A percentile compares a stretch with the other conserved stretches of the same genome.
These are phyloP conservation scores for Globisporangium irregulare DNA, from an alignment of 352 stramenopile species.

Conservation along the genomic window DNA sequence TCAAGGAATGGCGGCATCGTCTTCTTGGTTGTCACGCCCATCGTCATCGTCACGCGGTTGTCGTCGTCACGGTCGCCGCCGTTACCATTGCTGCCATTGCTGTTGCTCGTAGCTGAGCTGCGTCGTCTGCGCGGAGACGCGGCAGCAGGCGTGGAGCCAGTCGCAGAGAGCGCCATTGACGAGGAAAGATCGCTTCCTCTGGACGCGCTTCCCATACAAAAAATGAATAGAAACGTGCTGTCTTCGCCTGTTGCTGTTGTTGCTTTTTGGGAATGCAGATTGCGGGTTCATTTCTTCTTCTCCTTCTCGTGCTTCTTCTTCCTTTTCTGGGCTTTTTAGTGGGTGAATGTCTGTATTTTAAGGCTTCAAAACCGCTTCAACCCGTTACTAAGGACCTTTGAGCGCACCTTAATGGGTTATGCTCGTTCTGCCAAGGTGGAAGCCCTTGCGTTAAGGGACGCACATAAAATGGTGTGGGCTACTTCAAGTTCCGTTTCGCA, in stretches of 20 bases:
- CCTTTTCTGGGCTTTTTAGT: not conserved
- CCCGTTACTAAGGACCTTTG: not conserved
- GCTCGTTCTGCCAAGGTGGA: not conserved
- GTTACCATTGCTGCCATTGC: not conserved
- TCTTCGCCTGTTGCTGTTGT: not conserved
- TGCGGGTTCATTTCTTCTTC: conserved; percentile 1
- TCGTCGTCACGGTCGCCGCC: conserved; percentile 15
- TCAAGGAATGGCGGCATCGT: conserved; percentile 32
- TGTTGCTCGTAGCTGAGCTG: conserved; percentile 4
- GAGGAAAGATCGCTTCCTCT: conserved; percentile 10
- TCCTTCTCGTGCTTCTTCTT: not conserved
- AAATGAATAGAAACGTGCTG: conserved; percentile 1
- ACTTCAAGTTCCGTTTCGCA: not conserved
- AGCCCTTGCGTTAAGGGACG: not conserved
- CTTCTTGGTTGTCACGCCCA: conserved; percentile 9
- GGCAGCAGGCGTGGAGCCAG: not conserved
- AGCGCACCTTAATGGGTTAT: not conserved
- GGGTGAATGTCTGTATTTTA: not conserved
- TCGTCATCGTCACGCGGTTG: conserved; percentile 1
- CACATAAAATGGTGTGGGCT: conserved; percentile 11
- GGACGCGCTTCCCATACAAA: conserved; percentile 5
- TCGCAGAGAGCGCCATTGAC: conserved; percentile 1
- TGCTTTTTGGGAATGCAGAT: not conserved
- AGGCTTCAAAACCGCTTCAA: not conserved
- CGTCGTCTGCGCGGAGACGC: conserved; percentile 7